Base-by-base conservation (phyloP, 805 yeast genomes). In the Jamesozyma lodderae region DNA sequence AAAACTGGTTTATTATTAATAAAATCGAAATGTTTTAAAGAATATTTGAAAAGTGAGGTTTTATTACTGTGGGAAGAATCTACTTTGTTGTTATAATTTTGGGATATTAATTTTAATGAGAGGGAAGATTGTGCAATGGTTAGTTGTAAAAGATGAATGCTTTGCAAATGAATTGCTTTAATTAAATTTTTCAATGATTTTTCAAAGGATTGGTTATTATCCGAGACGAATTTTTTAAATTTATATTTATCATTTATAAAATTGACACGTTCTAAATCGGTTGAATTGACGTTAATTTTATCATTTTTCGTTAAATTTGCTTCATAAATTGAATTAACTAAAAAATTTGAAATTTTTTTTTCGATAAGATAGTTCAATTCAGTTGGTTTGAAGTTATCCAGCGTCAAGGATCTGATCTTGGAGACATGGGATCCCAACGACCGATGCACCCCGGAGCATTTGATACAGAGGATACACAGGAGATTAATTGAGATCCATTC, bases 401-500 rank as follows among this genome's bases (percentile, higher is more conserved):
- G 63, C n/a, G 75, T 79, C 38, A 88, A 64, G 1, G 95, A 84
- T 45, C 84, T 69, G 4, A 88, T 75, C 53, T 81, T 85, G 6
- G 92, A 74, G 4, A 86, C 69, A 46, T 81, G 87, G 0, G 94
- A 70, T 0, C 96, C 96, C 54, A 90, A 59, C 16, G 85, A 78
- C 39, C 96, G 67, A 58, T 88, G 96, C n/a, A 79, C 77, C 0
- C 94, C 87, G 0, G 95, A 78, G 51, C 97, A 88, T 36, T 79
- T 77, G 32, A 85, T 79, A 59, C 97, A 88, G 19, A 90, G 66
- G 3, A 80, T 74, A 21, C 77, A 76, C 38, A 86, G 60, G 30
- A 80, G 59, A 50, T 82, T 87, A 41, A 85, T 67, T 0, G 95
- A 83, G 3, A 90, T 72, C 96, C 96, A 88, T 47, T 87, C 95